Base-by-base conservation (phyloP, 352 stramenopile genomes). In the Globisporangium takayamanum region DNA sequence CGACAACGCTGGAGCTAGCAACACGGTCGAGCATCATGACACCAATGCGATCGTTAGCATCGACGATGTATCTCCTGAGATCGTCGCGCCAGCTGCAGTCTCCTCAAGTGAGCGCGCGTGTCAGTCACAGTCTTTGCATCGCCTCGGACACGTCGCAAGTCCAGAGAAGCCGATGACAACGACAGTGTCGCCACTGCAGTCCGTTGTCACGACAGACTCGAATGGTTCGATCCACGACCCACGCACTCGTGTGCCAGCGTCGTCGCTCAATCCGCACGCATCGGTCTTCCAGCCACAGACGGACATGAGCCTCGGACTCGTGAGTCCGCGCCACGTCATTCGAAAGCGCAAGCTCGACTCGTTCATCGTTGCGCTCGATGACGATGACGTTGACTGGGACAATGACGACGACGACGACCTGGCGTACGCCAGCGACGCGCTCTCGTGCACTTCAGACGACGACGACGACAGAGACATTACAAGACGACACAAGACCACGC, bases 301-400 rank as follows among this genome's bases (percentile, higher is more conserved):
- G 18, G 47, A 47, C 18, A 16, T 5, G 44, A 26, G 20, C n/a
- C 44, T 14, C 44, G 61, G 59, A 42, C 58, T 20, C 22, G 42
- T 3, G 22, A 49, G 10, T 55, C 60, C 48, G 36, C 54, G 46
- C 39, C 55, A 41, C 37, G 61, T 59, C 53, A 59, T 33, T 20
- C 70, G 78, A 3, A 91, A 93, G 56, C 76, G 80, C 18, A 90
- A 89, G 51, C 72, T 89, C 39, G 84, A 91, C 42, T 69, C 86
- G 46, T 91, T 81, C 49, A 73, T 91, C 51, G 64, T 92, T 51
- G 58, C 44, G 26, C 47, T 25, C 25, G 53, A 73, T 37, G 62
- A 11, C 22, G 68, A 80, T 33, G 62, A 74, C 6, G 60, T 68
- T 53, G 33, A 63, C 3, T 48, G 63, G 25, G 20, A 22, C 42